phyloP scores from a whole-genome alignment of 306 rosid species.

The Begonia masoniana region DNA sequence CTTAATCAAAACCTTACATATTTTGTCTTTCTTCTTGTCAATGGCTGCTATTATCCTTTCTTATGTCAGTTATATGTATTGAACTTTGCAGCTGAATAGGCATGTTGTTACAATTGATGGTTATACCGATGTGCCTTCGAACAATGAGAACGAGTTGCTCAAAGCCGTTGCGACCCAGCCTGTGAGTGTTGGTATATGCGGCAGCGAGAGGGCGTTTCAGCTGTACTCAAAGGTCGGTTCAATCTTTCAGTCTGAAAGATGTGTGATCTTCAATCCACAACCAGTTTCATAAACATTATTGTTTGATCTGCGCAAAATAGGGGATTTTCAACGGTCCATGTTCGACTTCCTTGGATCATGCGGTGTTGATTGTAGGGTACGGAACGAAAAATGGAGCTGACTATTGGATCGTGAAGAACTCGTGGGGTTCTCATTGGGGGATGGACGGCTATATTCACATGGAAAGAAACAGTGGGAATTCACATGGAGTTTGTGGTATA shows the following conservation, averaged over 20 bases:
- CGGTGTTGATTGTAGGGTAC: conserved; percentile 85
- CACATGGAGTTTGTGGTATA: conserved; percentile 75
- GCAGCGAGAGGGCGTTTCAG: conserved; percentile 72
- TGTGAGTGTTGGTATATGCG: conserved; percentile 83
- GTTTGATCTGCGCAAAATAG: conserved; percentile 14
- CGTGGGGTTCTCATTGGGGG: conserved; percentile 86
- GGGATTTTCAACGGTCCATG: conserved; percentile 85
- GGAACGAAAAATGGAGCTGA: conserved; percentile 70
- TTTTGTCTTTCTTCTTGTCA: too few species aligned
- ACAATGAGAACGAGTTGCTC: conserved; percentile 45
- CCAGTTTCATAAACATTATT: too few species aligned
- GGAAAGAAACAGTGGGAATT: conserved; percentile 34
- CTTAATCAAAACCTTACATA: too few species aligned
- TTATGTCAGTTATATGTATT: background rate
- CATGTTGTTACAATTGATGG: conserved; percentile 71
- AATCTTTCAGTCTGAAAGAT: conserved; percentile 7
- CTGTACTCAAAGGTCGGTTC: conserved; percentile 65
- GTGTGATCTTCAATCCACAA: background rate
- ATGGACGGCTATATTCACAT: conserved; percentile 71
- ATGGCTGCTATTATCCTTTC: background rate
- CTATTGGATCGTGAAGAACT: conserved; percentile 86
- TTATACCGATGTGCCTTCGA: conserved; percentile 43
- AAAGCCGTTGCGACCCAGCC: conserved; percentile 80
- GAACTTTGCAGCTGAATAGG: conserved; percentile 42
- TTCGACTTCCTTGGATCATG: conserved; percentile 74